Evolutionary conservation across 2,329 filamentous ascomycete species (phyloP).

Genomic region (Sporothrix brasiliensis): DNA sequence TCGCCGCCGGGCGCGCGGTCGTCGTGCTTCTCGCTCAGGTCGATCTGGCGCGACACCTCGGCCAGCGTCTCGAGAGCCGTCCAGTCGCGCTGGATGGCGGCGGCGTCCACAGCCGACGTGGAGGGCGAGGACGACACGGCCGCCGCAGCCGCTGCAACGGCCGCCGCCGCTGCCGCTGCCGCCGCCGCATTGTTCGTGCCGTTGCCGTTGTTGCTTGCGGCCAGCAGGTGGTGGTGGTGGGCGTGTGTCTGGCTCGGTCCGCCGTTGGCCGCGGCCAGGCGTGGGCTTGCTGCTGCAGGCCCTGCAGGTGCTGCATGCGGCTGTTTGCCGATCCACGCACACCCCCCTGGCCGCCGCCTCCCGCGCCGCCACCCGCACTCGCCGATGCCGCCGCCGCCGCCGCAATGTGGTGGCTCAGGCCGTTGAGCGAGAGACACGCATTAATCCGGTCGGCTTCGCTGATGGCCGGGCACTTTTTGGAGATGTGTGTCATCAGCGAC

Average conservation of each 20-base stretch:
- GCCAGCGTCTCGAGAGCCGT: conserved; percentile 84
- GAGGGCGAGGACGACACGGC: conserved; percentile 30
- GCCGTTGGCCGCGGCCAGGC: conserved; percentile 15
- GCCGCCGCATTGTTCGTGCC: conserved; percentile 12
- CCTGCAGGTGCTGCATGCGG: conserved; percentile 27
- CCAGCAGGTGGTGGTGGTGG: conserved; percentile 36
- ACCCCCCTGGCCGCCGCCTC: not conserved
- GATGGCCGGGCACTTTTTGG: conserved; percentile 83
- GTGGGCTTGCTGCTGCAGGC: conserved; percentile 25
- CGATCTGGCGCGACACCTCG: conserved; percentile 82
- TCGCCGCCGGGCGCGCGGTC: conserved; percentile 51
- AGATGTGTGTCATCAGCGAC: conserved; percentile 76
- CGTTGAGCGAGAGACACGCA: conserved; percentile 72
- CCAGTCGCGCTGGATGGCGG: conserved; percentile 58
- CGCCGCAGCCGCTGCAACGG: conserved; percentile 30
- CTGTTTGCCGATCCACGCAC: conserved; percentile 20
- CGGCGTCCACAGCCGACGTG: conserved; percentile 43
- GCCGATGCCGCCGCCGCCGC: conserved; percentile 28
- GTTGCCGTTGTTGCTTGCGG: conserved; percentile 24
- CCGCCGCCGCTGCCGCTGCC: conserved; percentile 24
- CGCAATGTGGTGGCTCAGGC: conserved; percentile 54
- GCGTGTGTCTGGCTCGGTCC: conserved; percentile 35
- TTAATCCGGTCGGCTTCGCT: conserved; percentile 73
- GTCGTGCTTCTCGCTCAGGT: conserved; percentile 64
- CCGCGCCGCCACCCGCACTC: conserved; percentile 5